Percentiles rank a stretch among this genome's conserved stretches.
phyloP scores from a whole-genome alignment of 306 rosid genomes.

The Fragaria ananassa region DNA sequence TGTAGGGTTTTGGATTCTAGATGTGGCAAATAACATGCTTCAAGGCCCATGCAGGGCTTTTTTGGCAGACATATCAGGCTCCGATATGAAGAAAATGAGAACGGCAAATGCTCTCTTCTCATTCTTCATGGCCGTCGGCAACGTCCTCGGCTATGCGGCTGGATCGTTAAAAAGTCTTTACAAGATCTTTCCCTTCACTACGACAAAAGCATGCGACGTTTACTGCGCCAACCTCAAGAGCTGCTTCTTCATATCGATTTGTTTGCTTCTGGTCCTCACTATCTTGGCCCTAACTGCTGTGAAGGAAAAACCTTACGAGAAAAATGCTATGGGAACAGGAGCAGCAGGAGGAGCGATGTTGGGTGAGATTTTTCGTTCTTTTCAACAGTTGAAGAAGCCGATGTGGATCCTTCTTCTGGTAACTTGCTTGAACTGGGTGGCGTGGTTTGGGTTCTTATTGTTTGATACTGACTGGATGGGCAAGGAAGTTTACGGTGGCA shows the following conservation, averaged over 20 bases:
- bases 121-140: slow-evolving; percentile 77
- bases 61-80: slow-evolving; percentile 18
- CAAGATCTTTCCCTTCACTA: slow-evolving; percentile 41
- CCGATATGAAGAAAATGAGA: slow-evolving; percentile 36
- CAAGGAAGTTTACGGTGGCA: slow-evolving; percentile 68
- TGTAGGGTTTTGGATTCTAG: slow-evolving; percentile 29
- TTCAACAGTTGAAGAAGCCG: slow-evolving; percentile 47
- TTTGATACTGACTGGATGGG: slow-evolving; percentile 98
- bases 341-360: slow-evolving; percentile 20
- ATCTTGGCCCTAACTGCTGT: slow-evolving; percentile 36
- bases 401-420: slow-evolving; percentile 70
- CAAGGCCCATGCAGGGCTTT: slow-evolving; percentile 33
- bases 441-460: slow-evolving; percentile 73
- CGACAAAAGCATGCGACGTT: slow-evolving; percentile 42
- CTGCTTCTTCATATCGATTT: slow-evolving; percentile 64
- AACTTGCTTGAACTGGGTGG: slow-evolving; percentile 76
- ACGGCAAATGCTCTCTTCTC: slow-evolving; percentile 54
- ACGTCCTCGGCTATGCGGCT: slow-evolving; percentile 66
- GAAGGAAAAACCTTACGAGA: slow-evolving; percentile 19
- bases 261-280: slow-evolving; percentile 24
- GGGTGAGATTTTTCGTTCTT: slow-evolving; percentile 48
- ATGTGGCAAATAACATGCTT: slow-evolving; percentile 33
- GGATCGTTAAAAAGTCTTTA: slow-evolving; percentile 46
- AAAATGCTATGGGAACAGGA: not conserved
- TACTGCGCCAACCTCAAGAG: slow-evolving; percentile 66